Evolutionary conservation across 2,329 filamentous ascomycete genomes (phyloP), one percentile per base, ranked within the genome.

Genomic region (Alternaria panax): DNA sequence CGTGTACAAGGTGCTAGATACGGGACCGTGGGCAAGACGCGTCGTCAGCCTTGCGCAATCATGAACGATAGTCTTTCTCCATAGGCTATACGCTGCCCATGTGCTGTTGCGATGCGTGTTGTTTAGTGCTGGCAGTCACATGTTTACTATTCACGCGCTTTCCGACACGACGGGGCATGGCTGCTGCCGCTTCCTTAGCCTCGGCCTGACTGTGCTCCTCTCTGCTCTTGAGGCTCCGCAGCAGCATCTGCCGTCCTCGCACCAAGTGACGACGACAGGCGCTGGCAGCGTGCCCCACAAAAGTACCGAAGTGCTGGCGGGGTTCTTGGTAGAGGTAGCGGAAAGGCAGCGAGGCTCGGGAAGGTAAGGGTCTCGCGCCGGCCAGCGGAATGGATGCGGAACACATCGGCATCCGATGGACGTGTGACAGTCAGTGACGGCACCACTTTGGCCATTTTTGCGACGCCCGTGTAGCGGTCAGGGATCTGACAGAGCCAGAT

Each of bases 371-470:
- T 41, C 27, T 27, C 22, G 32, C 32, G n/a, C 30, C 42, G 32
- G 28, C 30, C 42, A 43, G 57, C 60, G 51, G 60, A 54, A 63
- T 54, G 25, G 41, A 54, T 51, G 28, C 57, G 57, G 57, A 47
- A 57, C 18, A 11, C 18, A 18, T 63, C 59, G 61, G 59, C 54
- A 43, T 45, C 57, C 57, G 43, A 46, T 40, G 46, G 34, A 42
- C 25, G 41, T 43, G 34, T 30, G 55, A 54, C 58, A 68, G 46
- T 63, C 60, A 50, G 66, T 68, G 67, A 74, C 66, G 68, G 68
- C 70, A 71, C 53, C 62, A 71, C 62, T 67, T 54, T 62, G 54
- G 57, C 62, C 68, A 65, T 30, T 34, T 34, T 34, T 24, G 11
- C 28, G 7, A 32, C 16, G 20, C 16, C 28, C 14, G 32, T 34